phyloP scores from a whole-genome alignment of 2,329 filamentous ascomycete species.

The Fusarium oligoseptatum region DNA sequence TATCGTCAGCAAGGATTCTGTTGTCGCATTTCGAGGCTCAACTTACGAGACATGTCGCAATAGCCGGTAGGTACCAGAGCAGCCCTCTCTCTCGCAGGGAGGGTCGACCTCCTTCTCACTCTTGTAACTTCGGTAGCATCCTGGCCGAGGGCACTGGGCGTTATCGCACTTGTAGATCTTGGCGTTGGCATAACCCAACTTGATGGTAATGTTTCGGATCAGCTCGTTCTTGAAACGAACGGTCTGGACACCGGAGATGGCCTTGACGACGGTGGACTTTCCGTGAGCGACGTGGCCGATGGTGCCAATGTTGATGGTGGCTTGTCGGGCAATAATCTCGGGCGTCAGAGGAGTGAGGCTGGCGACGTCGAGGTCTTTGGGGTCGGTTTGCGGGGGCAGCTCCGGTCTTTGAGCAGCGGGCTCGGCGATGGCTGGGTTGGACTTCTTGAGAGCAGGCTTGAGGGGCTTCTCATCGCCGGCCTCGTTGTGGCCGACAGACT shows the following conservation, averaged over 20 bases:
- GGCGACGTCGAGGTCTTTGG: slow-evolving; percentile 86
- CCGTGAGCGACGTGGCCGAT: slow-evolving; percentile 99
- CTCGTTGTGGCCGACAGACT: slow-evolving; percentile 73
- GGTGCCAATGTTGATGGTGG: slow-evolving; percentile 98
- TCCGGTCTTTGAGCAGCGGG: slow-evolving; percentile 66
- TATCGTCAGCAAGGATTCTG: slow-evolving; percentile 34
- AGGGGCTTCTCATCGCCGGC: slow-evolving; percentile 73
- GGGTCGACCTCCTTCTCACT: slow-evolving; percentile 99
- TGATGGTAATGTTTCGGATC: slow-evolving; percentile 99
- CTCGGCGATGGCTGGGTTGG: slow-evolving; percentile 65
- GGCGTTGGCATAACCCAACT: slow-evolving; percentile 98
- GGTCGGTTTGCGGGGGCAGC: slow-evolving; percentile 91
- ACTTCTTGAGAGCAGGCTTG: slow-evolving; percentile 91
- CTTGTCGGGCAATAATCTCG: slow-evolving; percentile 97
- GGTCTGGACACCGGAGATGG: slow-evolving; percentile 98
- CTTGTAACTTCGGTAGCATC: slow-evolving; percentile 97
- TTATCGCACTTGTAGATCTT: slow-evolving; percentile 99
- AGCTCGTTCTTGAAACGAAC: slow-evolving; percentile 99
- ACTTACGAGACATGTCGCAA: slow-evolving; percentile 92
- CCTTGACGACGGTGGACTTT: slow-evolving; percentile 98
- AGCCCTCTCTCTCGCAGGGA: slow-evolving; percentile 93
- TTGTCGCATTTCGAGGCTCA: neutral
- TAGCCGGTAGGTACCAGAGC: slow-evolving; percentile 86
- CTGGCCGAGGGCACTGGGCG: slow-evolving; percentile 88
- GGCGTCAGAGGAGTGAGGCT: slow-evolving; percentile 87